These are phyloP conservation scores for Chlamydomonas reinhardtii DNA, from an alignment of 163 green algal species.

Conservation along the genomic window DNA sequence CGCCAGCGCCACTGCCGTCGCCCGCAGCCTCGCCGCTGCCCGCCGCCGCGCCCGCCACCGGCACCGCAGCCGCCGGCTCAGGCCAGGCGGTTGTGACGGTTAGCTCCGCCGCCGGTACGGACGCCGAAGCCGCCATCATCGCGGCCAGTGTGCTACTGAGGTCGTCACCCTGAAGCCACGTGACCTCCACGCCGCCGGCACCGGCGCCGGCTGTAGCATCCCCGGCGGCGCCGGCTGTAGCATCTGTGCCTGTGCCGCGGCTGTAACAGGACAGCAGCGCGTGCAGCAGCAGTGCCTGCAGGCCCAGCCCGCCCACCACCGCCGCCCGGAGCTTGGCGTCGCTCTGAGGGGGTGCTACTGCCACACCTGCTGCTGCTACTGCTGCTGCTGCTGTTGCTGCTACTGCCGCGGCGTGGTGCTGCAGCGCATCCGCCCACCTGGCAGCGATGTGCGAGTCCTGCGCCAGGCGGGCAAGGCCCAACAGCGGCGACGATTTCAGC, in stretches of 20 bases:
- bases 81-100: slow-evolving; percentile 1
- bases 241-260: neutral
- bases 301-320: slow-evolving; percentile 3
- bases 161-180: slow-evolving; percentile 24
- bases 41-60: neutral
- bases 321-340: neutral
- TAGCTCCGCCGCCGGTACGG: neutral
- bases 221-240: neutral
- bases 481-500: too few relatives aligned
- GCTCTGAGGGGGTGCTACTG: neutral
- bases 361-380: neutral
- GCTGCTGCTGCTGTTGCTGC: neutral
- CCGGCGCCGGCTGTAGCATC: too few relatives aligned
- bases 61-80: neutral
- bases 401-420: neutral
- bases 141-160: slow-evolving; percentile 13
- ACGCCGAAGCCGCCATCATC: slow-evolving; percentile 31
- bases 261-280: neutral
- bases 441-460: slow-evolving; percentile 5
- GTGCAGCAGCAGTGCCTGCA: slow-evolving; percentile 19
- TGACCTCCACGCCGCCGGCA: neutral
- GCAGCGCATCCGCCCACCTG: neutral
- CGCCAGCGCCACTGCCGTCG: neutral
- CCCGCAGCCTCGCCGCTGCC: neutral
- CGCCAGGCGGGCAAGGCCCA: neutral